Evolutionary conservation across 2,329 filamentous ascomycete genomes (phyloP), one percentile per base, ranked within the genome.

Genomic region (Didymella pinodella): DNA sequence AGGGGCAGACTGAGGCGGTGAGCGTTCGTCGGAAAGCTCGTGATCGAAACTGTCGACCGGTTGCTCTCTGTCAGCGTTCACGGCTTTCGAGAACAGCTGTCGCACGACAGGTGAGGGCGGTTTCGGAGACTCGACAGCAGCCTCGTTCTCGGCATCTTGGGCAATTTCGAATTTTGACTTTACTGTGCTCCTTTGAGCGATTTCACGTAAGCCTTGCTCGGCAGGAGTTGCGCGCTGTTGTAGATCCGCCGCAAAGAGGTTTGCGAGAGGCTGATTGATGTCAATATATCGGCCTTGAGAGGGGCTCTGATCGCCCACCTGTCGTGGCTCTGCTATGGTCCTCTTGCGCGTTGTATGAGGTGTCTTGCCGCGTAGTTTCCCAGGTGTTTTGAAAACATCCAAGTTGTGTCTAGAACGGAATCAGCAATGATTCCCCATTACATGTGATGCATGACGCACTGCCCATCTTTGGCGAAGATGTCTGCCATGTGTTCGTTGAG

Each of bases 401-500:
- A 92, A 86, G 60, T 98, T 89, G 75, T 94, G 94, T 63, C 95
- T 98, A 26, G 14, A 22, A 25, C 10, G 1, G 32, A 18, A 62
- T 79, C 55, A 79, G 73, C 54, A 48, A 31, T 22, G 10, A 26
- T 45, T 53, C 51, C 56, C 50, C 28, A n/a, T 8, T 28, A 32
- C 36, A 48, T 20, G 45, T 49, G 34, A 51, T 54, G 52, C 61
- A 57, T 62, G 55, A 85, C 90, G 72, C 86, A 97, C 95, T 93
- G 86, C 79, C 93, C 88, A 73, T 93, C 90, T 69, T 90, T 88
- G 70, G 88, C 90, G 76, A 98, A 96, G 72, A 99, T 92, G 64
- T 96, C 92, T 48, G 88, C 87, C 94, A 99, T 97, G 77, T 99
- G 95, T 80, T 98, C 95, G 73, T 99, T 98, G 69, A 99, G 83